Evolutionary conservation across 164 flowering plant species (phyloP).

Genomic region (Hamamelis virginiana): DNA sequence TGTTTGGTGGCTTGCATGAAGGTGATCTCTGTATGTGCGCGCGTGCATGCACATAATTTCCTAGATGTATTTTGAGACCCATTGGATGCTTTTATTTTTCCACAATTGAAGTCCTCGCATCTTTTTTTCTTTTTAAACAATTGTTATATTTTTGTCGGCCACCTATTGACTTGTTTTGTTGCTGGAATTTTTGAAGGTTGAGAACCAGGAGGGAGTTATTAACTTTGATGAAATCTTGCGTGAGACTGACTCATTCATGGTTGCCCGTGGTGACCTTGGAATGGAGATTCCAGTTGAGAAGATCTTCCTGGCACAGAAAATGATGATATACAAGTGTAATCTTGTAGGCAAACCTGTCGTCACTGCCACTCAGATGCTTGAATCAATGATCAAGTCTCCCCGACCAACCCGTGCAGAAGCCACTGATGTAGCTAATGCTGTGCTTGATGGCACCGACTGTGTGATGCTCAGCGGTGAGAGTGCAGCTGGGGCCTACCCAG

Average conservation of each 20-base stretch:
- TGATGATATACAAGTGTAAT: constrained; percentile 95
- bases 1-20: no score
- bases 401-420: constrained; percentile 91
- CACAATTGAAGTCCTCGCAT: no score
- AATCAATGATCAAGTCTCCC: constrained; percentile 89
- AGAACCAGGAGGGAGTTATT: constrained; percentile 87
- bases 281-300: constrained; percentile 95
- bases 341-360: constrained; percentile 83
- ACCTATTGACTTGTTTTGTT: background rate
- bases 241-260: constrained; percentile 87
- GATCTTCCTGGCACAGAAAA: constrained; percentile 85
- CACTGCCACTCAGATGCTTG: constrained; percentile 92
- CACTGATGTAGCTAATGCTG: constrained; percentile 88
- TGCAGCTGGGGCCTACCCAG: constrained; percentile 89
- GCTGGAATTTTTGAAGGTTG: constrained; percentile 44
- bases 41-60: no score
- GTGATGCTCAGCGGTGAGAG: constrained; percentile 96
- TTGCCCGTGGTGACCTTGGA: constrained; percentile 94
- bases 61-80: no score
- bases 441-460: constrained; percentile 85
- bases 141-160: no score
- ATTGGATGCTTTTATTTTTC: no score
- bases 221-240: constrained; percentile 87
- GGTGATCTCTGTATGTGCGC: no score
- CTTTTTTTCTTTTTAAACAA: background rate